These are phyloP conservation scores for Kwoniella shivajii DNA, from an alignment of 1,284 basidiomycete species.

Conservation along the genomic window DNA sequence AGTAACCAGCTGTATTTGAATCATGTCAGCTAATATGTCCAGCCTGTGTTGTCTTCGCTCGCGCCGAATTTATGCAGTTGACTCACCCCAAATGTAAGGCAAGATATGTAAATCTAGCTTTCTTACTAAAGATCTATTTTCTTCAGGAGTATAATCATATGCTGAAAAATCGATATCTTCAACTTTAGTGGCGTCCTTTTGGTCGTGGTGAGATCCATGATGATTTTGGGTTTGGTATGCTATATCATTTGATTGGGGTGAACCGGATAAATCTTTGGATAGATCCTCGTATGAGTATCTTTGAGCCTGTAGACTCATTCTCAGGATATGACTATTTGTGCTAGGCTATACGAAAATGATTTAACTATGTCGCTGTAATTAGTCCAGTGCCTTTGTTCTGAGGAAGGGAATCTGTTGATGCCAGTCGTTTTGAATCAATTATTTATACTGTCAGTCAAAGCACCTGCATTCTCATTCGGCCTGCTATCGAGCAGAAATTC, in stretches of 20 bases:
- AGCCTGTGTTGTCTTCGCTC: too few species aligned
- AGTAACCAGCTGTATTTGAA: conserved; percentile 15
- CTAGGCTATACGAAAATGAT: too few species aligned
- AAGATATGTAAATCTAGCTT: conserved; percentile 32
- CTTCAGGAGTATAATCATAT: conserved; percentile 25
- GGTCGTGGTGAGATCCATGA: background rate
- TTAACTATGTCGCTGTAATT: too few species aligned
- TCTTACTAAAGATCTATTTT: conserved; percentile 15
- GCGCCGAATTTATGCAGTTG: too few species aligned
- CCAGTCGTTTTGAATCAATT: too few species aligned
- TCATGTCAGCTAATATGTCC: background rate
- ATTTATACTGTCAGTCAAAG: too few species aligned
- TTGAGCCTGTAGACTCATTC: too few species aligned
- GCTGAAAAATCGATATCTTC: conserved; percentile 16
- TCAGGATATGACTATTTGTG: too few species aligned
- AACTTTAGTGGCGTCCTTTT: conserved; percentile 7
- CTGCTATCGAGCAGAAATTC: too few species aligned
- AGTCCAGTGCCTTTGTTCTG: too few species aligned
- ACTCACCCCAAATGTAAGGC: conserved; percentile 26
- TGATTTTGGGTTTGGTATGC: background rate
- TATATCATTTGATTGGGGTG: background rate
- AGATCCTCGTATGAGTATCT: background rate
- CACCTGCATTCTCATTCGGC: too few species aligned
- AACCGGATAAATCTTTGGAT: background rate
- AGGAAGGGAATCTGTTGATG: too few species aligned